These are phyloP conservation scores for Tylopilus balloui DNA, from an alignment of 768 basidiomycete genomes.

Conservation along the genomic window DNA sequence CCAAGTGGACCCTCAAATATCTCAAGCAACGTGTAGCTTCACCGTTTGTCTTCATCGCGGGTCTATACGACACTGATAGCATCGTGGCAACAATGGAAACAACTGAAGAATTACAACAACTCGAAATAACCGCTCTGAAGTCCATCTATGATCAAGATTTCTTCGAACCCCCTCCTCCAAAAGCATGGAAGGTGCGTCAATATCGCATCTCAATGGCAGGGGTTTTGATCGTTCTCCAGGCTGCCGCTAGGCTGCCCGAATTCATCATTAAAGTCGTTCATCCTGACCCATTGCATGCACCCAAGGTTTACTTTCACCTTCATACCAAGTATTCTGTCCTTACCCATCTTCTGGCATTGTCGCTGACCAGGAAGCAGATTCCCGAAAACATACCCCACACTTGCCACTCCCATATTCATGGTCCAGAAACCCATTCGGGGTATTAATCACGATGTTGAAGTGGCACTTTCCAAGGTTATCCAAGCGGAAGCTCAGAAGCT, in stretches of 20 bases:
- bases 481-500: slow-evolving; percentile 61
- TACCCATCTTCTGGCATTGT: background rate
- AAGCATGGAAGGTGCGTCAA: slow-evolving; percentile 70
- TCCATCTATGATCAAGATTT: slow-evolving; percentile 82
- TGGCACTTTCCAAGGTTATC: slow-evolving; percentile 54
- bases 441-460: slow-evolving; percentile 51
- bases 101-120: slow-evolving; percentile 59
- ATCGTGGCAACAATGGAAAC: slow-evolving; percentile 54
- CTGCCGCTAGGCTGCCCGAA: slow-evolving; percentile 64
- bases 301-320: slow-evolving; percentile 61
- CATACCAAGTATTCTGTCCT: slow-evolving; percentile 55
- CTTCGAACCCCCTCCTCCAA: slow-evolving; percentile 66
- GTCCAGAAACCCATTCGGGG: slow-evolving; percentile 64
- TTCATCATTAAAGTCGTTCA: slow-evolving; percentile 72
- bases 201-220: slow-evolving; percentile 8
- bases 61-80: slow-evolving; percentile 2
- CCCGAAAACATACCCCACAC: slow-evolving; percentile 77
- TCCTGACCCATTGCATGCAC: slow-evolving; percentile 51
- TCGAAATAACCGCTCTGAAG: slow-evolving; percentile 74
- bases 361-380: slow-evolving; percentile 42
- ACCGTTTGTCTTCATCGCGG: slow-evolving; percentile 21
- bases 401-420: slow-evolving; percentile 63
- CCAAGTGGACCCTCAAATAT: slow-evolving; percentile 56
- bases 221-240: slow-evolving; percentile 37
- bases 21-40: slow-evolving; percentile 45